Percentiles rank a stretch among this genome's conserved stretches.
Evolutionary conservation across 345 rosid species (phyloP).

Genomic region (Diplotaxis tenuifolia): DNA sequence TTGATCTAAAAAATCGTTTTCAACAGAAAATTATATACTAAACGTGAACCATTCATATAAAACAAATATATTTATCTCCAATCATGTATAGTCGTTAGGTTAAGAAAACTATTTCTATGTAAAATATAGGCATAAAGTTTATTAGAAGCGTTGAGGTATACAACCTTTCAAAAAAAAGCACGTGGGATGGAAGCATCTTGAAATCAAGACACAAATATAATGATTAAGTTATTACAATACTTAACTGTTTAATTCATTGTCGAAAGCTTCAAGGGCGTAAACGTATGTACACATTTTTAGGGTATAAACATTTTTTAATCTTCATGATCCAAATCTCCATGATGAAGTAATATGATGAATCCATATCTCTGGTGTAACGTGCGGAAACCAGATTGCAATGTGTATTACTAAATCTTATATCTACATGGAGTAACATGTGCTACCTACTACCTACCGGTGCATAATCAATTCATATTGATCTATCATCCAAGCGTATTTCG

Average conservation of each 20-base stretch:
- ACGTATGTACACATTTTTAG: constrained; percentile 5
- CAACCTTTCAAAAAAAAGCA: constrained; percentile 13
- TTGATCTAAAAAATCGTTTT: too few relatives aligned
- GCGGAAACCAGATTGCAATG: background rate
- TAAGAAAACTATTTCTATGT: background rate
- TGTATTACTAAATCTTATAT: background rate
- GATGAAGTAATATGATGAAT: background rate
- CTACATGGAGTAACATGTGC: background rate
- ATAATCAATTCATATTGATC: background rate
- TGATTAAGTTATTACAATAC: background rate
- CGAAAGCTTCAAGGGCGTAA: background rate
- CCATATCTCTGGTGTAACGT: constrained; percentile 10
- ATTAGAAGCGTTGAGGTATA: constrained; percentile 6
- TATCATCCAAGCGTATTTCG: background rate
- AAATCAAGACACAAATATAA: background rate
- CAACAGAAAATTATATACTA: background rate
- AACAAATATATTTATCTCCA: background rate
- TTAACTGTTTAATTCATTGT: background rate
- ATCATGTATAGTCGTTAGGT: background rate
- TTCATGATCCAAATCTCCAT: background rate
- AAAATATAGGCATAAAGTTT: background rate
- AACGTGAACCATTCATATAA: background rate
- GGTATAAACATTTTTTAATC: background rate
- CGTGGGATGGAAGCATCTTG: constrained; percentile 16
- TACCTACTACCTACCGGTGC: background rate